Base-by-base conservation (phyloP, 108 stramenopile genomes). In the Fragilaria radians region DNA sequence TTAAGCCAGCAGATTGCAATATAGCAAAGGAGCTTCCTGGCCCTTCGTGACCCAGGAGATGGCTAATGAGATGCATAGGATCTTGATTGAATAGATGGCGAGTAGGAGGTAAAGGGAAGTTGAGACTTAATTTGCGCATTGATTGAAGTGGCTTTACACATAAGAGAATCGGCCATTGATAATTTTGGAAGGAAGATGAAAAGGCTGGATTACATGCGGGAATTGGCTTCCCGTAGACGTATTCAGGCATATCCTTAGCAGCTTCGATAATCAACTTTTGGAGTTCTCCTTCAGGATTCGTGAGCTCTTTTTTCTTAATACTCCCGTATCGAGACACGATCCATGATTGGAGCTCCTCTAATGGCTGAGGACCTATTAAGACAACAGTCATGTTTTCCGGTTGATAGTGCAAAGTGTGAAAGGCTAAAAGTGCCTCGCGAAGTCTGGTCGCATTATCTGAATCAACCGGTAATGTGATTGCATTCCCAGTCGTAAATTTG, bases 401-500 rank as follows among this genome's bases (percentile, higher is more conserved):
- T 33, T 70, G 68, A 61, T 94, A 94, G 56, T 91, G 93, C 23
- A 62, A 66, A n/a, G 65, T 48, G 65, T 91, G 89, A 73, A 94
- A 94, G 4, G 81, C 75, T 59, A 94, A 71, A 25, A 94, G 72
- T 21, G 76, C 80, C 5, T 67, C 73, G 36, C 93, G 71, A 5
- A 89, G 68, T 46, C 59, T 69, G 54, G 75, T 61, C 21, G 76
- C 47, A 3, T 68, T 54, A 25, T 77, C 80, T 19, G 75, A 66
- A 30, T 66, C 59, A 1, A 78, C 79, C 0, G 80, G 74, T 21
- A 93, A 61, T 2, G 91, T 93, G 48, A 70, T 57, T 27, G 60
- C 33, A 60, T 93, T 89, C 19, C 91, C 91, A 0, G 91, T 93
- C 24, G 78, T 71, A 74, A 93, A 93, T 52, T 93, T 93, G 19